Evolutionary conservation across 106 monocot genomes (phyloP).

Genomic region (Gastrodia elata): DNA sequence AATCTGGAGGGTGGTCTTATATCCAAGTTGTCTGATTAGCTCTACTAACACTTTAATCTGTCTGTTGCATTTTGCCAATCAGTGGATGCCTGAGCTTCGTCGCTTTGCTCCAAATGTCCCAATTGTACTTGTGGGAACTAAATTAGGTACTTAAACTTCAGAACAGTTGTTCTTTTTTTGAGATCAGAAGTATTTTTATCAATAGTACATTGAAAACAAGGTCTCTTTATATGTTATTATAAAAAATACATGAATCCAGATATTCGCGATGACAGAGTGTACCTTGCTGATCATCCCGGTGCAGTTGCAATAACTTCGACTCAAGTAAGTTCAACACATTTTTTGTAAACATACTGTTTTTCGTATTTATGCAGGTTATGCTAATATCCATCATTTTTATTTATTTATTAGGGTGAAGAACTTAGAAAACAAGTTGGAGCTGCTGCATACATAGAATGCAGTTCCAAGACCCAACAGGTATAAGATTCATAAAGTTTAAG

Average conservation of each 20-base stretch:
- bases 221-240: neutral
- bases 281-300: conserved; percentile 77
- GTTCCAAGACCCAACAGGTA: conserved; percentile 96
- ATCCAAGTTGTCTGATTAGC: neutral
- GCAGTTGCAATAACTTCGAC: conserved; percentile 48
- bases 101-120: conserved; percentile 86
- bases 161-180: neutral
- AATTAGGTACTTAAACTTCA: conserved; percentile 36
- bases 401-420: conserved; percentile 63
- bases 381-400: neutral
- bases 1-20: no score
- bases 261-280: conserved; percentile 77
- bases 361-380: neutral
- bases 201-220: neutral
- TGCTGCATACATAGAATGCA: conserved; percentile 79
- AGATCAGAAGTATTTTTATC: neutral
- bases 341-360: neutral
- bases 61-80: conserved; percentile 11
- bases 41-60: neutral
- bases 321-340: conserved; percentile 32
- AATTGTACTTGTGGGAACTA: conserved; percentile 82
- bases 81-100: conserved; percentile 97
- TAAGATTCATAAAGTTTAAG: no score
- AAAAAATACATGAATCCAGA: conserved; percentile 29
- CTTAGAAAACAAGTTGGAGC: conserved; percentile 87